Base-by-base conservation (phyloP, 176 grass and related monocot species). In the Puya raimondii region DNA sequence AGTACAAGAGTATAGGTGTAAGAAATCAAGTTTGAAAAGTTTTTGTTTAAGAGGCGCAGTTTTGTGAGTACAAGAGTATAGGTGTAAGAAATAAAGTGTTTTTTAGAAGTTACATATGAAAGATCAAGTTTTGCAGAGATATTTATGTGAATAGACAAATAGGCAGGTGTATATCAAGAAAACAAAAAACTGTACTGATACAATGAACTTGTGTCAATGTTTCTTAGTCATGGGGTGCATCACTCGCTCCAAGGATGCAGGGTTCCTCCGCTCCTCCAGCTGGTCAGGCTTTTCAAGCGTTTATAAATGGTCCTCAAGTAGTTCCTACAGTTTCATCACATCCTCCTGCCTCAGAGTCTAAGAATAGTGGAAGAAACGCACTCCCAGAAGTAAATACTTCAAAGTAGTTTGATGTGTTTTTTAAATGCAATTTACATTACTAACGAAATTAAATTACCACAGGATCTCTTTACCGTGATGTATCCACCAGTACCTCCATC, bases 301-400 rank as follows among this genome's bases (percentile, higher is more conserved):
- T 63, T 26, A 67, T 47, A 2, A 63, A 53, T 54, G 65, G 64
- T 74, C 74, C 61, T 72, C 53, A 63, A 76, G 14, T 47, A 14
- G 48, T 49, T 70, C 42, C 51, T 61, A 64, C 48, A 69, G 48
- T 71, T 76, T 51, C 79, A 50, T 53, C 65, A 53, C 61, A 72
- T 67, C 66, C 72, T 51, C 59, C 50, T 69, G 23, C 13, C 51
- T 14, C 64, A 47, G 73, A 64, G 26, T 16, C 23, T 33, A 67
- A 29, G 66, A 51, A 73, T 68, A 80, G 50, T 50, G 50, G 70
- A 51, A 82, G 86, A 76, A 79, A 72, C 42, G 75, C 76, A 65
- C 79, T 89, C 64, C 82, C 86, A 75, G 82, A 69, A 69, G 86
- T 85, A 85, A 78, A 66, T 20, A 48, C 76, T 77, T 20, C 25